Base-by-base conservation (phyloP, 306 rosid species). In the Trichosanthes truncata region DNA sequence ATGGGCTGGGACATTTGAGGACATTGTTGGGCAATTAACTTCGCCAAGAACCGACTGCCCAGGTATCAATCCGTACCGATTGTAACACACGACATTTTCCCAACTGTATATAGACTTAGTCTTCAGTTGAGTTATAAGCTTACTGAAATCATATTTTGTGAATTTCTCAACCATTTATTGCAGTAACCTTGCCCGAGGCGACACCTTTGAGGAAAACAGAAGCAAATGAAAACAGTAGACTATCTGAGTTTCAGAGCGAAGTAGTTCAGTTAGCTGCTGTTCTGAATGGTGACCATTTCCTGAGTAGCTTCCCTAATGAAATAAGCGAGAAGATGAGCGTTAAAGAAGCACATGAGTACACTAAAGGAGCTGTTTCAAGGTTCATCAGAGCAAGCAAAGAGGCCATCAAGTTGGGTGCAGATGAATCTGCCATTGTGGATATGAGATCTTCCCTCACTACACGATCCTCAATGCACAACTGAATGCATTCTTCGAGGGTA, bases 391-490 rank as follows among this genome's bases (percentile, higher is more conserved):
- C 98, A 38, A 91, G 99, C 89, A 91, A 91, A 87, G 98, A 91
- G 84, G 99, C 99, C 71, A 86, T 90, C 87, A 90, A 89, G 62
- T 80, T 96, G 79, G 99, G 99, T 62, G 99, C 98, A 5, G 89
- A 89, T 66, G 85, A 89, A 35, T 89, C 98, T 79, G 98, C 99
- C 76, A 96, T 96, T 76, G 99, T 96, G 41, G 98, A 96, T 83
- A 96, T 93, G 99, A 93, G 99, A 89, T 96, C 99, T 7, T 96
- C 98, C 48, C 99, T 96, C 85, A 91, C 99, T 40, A 96, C 99
- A 46, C 93, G 99, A 85, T 83, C 98, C 61, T 84, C 92, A 65
- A 68, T 57, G 80, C 96, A 87, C 81, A 88, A 88, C 61, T 90
- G 76, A 83, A 18, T 49, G 26, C 18, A 48, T 74, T 51, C 61